These are phyloP conservation scores for Chlorophyllum brunneum DNA, from an alignment of 768 basidiomycete genomes.

Conservation along the genomic window DNA sequence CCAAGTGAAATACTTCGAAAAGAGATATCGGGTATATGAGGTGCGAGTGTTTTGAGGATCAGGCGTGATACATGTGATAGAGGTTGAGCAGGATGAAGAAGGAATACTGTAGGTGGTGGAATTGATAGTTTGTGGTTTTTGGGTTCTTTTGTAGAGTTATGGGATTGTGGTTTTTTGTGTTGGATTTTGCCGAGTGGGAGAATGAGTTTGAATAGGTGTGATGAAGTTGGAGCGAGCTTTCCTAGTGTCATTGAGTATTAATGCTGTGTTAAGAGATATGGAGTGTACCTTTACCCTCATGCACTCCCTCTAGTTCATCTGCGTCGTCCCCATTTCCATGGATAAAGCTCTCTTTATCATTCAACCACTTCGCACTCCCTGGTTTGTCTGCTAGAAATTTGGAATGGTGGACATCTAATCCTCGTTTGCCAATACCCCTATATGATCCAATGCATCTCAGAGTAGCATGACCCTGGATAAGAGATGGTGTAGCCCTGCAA, in stretches of 20 bases:
- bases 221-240: slow-evolving; percentile 57
- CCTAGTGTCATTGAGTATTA: slow-evolving; percentile 29
- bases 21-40: slow-evolving; percentile 34
- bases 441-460: no score
- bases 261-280: not conserved
- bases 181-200: slow-evolving; percentile 40
- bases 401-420: not conserved
- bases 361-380: not conserved
- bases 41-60: slow-evolving; percentile 42
- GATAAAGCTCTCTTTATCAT: not conserved
- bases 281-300: slow-evolving; percentile 31
- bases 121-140: slow-evolving; percentile 7
- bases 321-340: slow-evolving; percentile 12
- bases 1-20: slow-evolving; percentile 37
- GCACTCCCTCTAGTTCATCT: slow-evolving; percentile 25
- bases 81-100: slow-evolving; percentile 67
- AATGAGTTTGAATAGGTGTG: slow-evolving; percentile 64
- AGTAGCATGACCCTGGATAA: no score
- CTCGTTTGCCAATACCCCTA: no score
- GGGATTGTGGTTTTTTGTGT: no score
- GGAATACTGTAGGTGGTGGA: slow-evolving; percentile 46
- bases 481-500: no score
- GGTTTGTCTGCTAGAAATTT: not conserved
- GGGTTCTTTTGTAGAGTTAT: slow-evolving; percentile 11
- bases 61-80: slow-evolving; percentile 60